phyloP scores from a whole-genome alignment of 805 yeast species.

The Kluyveromyces starmeri region DNA sequence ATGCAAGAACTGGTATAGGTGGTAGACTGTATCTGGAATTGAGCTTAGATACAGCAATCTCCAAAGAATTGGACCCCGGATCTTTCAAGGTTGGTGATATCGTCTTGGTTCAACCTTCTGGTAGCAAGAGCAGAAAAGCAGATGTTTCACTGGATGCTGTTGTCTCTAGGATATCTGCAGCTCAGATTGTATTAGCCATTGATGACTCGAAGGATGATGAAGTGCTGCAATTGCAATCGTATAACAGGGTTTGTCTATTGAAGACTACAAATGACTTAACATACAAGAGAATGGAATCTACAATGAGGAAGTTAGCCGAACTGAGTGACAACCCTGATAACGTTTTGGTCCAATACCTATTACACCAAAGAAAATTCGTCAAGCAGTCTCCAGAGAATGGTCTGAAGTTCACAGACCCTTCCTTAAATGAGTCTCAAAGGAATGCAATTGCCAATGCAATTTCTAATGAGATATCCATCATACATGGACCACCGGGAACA shows the following conservation, averaged over 20 bases:
- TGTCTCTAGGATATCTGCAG: slow-evolving; percentile 43
- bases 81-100: slow-evolving; percentile 69
- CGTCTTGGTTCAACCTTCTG: slow-evolving; percentile 43
- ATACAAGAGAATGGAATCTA: slow-evolving; percentile 68
- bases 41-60: slow-evolving; percentile 40
- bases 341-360: slow-evolving; percentile 36
- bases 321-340: slow-evolving; percentile 30
- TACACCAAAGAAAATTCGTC: slow-evolving; percentile 30
- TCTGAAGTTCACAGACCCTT: slow-evolving; percentile 13
- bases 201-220: slow-evolving; percentile 49
- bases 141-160: slow-evolving; percentile 49
- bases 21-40: slow-evolving; percentile 55
- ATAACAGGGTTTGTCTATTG: slow-evolving; percentile 28
- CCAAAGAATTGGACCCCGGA: slow-evolving; percentile 35
- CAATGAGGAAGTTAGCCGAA: slow-evolving; percentile 58
- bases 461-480: slow-evolving; percentile 46
- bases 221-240: slow-evolving; percentile 34
- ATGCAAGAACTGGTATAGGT: slow-evolving; percentile 66
- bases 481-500: slow-evolving; percentile 77
- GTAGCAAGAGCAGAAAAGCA: slow-evolving; percentile 18
- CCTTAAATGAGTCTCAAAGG: slow-evolving; percentile 56
- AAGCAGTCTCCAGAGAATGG: slow-evolving; percentile 7
- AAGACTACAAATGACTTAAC: slow-evolving; percentile 56
- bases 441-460: slow-evolving; percentile 63
- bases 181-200: slow-evolving; percentile 47